Base-by-base conservation (phyloP, 352 stramenopile species). In the Globisporangium radiosum region DNA sequence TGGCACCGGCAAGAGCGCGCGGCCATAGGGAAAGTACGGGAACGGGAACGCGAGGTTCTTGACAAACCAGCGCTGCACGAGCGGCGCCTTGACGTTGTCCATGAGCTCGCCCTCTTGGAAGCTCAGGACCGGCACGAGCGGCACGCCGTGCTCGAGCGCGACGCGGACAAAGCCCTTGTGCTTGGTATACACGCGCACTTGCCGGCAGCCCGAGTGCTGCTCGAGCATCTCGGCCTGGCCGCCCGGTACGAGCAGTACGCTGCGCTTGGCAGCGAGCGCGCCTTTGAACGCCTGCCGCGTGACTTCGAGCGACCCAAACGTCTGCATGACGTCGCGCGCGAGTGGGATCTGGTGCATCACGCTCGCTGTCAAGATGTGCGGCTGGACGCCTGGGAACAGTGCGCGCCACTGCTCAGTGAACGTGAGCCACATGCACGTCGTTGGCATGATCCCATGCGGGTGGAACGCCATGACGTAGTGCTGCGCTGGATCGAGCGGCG, bases 201-300 rank as follows among this genome's bases (percentile, higher is more conserved):
- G 63, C 10, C 85, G 84, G 19, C 67, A 59, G 40, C 63, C 64
- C 11, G 81, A 87, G 14, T 66, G 75, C 63, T 90, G 83, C 51
- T 88, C 65, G 25, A 94, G 63, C 82, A 94, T 92, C 62, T 94
- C 85, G 9, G 82, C 77, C 61, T 94, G 85, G 14, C 85, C 85
- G 7, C 85, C 85, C 7, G 85, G 85, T 33, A 94, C 82, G 42
- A 94, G 63, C 56, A 94, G 52, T 15, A 94, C 79, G 45, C 73
- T 91, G 45, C 88, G 59, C 38, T 83, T 78, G 33, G 85, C 62
- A 14, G 74, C 54, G 0, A 94, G 54, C 6, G 81, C 70, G 15
- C 65, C 43, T 0, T 63, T 61, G 47, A 94, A 92, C 5, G 81
- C 75, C 53, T 79, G 62, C 50, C 76, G 71, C 5, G 82, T 84